Percentiles rank a stretch among this genome's conserved stretches.
Evolutionary conservation across 257 asterid species (phyloP).

Genomic region (Rauvolfia tetraphylla): DNA sequence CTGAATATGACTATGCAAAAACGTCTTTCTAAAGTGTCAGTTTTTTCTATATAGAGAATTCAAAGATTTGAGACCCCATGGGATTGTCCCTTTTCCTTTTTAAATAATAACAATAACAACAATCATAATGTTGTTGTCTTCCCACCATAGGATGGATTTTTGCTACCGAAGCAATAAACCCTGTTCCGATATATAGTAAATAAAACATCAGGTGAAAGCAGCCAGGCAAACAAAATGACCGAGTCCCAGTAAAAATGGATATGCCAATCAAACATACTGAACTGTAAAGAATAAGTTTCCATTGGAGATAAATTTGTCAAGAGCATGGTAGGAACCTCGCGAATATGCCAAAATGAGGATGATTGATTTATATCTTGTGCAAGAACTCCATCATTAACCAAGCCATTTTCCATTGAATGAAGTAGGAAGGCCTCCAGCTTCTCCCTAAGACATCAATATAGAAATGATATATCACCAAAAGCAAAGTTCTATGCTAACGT

Average conservation of each 20-base stretch:
- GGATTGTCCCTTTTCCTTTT: neutral
- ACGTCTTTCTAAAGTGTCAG: neutral
- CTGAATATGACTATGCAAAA: neutral
- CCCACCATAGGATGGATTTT: neutral
- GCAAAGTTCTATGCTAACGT: neutral
- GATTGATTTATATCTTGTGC: constrained; percentile 97
- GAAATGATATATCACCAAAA: constrained; percentile 12
- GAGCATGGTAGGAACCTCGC: constrained; percentile 58
- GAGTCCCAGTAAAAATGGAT: neutral
- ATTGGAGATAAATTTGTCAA: constrained; percentile 10
- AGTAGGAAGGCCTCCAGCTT: constrained; percentile 90
- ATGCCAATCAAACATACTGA: neutral
- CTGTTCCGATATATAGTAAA: neutral
- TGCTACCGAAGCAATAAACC: neutral
- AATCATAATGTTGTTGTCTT: neutral
- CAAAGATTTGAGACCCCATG: too few relatives aligned
- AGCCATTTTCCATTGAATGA: constrained; percentile 70
- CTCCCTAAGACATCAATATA: constrained; percentile 50
- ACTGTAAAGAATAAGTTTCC: neutral
- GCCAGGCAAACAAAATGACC: neutral
- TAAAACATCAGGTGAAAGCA: neutral
- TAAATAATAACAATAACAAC: neutral
- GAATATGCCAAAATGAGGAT: constrained; percentile 91
- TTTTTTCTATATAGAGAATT: neutral
- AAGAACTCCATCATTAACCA: constrained; percentile 85